A percentile compares a stretch with the other conserved stretches of the same genome.
These are phyloP conservation scores for Tolypocladium capitatum DNA, from an alignment of 2,329 filamentous ascomycete species.

Conservation along the genomic window DNA sequence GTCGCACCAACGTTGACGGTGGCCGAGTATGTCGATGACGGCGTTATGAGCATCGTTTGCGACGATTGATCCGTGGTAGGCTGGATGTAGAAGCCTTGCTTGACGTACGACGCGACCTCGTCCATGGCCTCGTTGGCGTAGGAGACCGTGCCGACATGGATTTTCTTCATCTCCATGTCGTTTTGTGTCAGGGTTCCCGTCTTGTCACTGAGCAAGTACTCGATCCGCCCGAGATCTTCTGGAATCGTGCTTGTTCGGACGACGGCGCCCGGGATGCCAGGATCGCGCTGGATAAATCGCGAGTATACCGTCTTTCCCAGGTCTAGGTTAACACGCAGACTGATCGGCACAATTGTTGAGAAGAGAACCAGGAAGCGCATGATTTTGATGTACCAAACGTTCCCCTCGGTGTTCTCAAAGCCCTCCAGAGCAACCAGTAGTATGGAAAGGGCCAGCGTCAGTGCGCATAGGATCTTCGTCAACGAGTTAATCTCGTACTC, in stretches of 20 bases:
- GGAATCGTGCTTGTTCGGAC: constrained; percentile 96
- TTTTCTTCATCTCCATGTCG: constrained; percentile 98
- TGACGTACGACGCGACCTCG: constrained; percentile 77
- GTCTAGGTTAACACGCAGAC: constrained; percentile 88
- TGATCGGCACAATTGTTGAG: constrained; percentile 98
- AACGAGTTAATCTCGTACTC: constrained; percentile 96
- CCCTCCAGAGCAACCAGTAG: constrained; percentile 79
- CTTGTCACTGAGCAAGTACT: constrained; percentile 93
- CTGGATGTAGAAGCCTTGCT: constrained; percentile 60
- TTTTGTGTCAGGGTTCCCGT: constrained; percentile 97
- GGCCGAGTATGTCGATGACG: constrained; percentile 56
- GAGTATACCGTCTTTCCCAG: constrained; percentile 96
- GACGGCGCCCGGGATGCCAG: constrained; percentile 80
- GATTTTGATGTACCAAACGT: constrained; percentile 87
- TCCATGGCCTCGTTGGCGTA: constrained; percentile 99
- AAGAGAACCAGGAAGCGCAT: constrained; percentile 97
- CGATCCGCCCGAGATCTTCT: constrained; percentile 87
- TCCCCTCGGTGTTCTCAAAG: constrained; percentile 53
- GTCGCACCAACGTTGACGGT: constrained; percentile 52
- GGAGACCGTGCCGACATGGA: constrained; percentile 94
- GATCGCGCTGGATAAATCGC: constrained; percentile 84
- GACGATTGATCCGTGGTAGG: constrained; percentile 29
- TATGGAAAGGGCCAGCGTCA: constrained; percentile 77
- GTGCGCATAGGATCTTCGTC: constrained; percentile 85
- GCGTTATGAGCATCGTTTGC: constrained; percentile 52